Base-by-base conservation (phyloP, 805 yeast genomes). In the Cyberlindnera mississippiensis region DNA sequence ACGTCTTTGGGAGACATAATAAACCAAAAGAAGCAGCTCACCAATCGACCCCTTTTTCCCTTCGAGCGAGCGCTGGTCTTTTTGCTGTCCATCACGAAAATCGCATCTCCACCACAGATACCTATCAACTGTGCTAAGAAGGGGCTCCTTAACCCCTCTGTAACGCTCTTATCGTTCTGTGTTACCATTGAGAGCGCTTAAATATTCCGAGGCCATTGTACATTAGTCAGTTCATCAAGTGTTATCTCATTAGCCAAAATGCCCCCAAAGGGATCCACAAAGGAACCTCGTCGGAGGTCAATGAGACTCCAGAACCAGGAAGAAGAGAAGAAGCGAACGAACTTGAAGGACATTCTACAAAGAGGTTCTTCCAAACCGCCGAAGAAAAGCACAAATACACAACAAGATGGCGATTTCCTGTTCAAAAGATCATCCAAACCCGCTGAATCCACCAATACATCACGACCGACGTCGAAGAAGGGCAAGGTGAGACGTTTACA, bases 291-390 rank as follows among this genome's bases (percentile, higher is more conserved):
- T 20, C 52, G 51, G 32, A 49, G 48, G 28, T 44, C 51, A 12
- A 10, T 34, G 9, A 38, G 49, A 13, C 30, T 50, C 11, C 47
- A 48, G 11, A 36, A 40, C 16, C 34, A 40, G 31, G 41, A 46
- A 6, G 48, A 45, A 10, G 45, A 50, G 26, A 42, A 43, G 34
- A 50, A 46, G 22, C 35, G 53, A 42, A 44, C 56, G 11, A 53
- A 49, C 33, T 42, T 56, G 27, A 54, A 51, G 27, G 60, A 56
- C 31, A 26, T 56, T n/a, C 37, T 56, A 20, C 50, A 48, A n/a
- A 45, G 46, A 33, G 45, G 45, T n/a, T 33, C 45, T 13, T 47
- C 55, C 3, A 43, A 17, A 8, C 16, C 37, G 18, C 24, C 35
- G n/a, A 46, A 38, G 28, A 38, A 44, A 27, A 30, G 44, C 13